These are phyloP conservation scores for Hamamelis virginiana DNA, from an alignment of 164 flowering plant species.

Conservation along the genomic window DNA sequence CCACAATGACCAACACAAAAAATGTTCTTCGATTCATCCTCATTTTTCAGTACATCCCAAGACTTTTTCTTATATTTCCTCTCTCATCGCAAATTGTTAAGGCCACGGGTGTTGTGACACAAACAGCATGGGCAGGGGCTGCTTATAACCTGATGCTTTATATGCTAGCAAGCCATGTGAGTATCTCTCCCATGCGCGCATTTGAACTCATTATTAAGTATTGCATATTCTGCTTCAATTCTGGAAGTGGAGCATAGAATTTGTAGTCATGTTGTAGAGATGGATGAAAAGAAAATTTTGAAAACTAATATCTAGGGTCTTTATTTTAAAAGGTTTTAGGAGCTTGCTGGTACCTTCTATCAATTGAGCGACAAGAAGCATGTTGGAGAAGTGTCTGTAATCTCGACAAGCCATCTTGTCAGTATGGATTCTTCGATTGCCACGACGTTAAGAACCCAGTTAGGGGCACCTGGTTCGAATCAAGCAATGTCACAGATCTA, in stretches of 20 bases:
- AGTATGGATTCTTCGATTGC: constrained; percentile 42
- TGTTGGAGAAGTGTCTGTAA: constrained; percentile 58
- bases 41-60: constrained; percentile 53
- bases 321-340: constrained; percentile 44
- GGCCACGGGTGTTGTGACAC: constrained; percentile 55
- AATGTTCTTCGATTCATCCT: constrained; percentile 45
- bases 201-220: no score
- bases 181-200: no score
- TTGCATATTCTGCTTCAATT: no score
- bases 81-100: constrained; percentile 46
- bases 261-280: no score
- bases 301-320: no score
- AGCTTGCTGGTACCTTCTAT: constrained; percentile 62
- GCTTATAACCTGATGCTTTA: constrained; percentile 58
- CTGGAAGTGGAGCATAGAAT: no score
- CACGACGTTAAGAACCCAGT: constrained; percentile 14
- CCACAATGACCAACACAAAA: constrained; percentile 62
- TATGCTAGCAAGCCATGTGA: constrained; percentile 72
- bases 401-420: constrained; percentile 32
- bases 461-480: constrained; percentile 38
- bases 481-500: constrained; percentile 38
- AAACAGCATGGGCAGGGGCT: constrained; percentile 68
- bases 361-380: constrained; percentile 56
- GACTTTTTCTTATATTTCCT: constrained; percentile 49
- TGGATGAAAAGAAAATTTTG: no score